A percentile compares a stretch with the other conserved stretches of the same genome.
Conservation (phyloP, 1,139 yeast genomes). For the Taphrina populina region DNA sequence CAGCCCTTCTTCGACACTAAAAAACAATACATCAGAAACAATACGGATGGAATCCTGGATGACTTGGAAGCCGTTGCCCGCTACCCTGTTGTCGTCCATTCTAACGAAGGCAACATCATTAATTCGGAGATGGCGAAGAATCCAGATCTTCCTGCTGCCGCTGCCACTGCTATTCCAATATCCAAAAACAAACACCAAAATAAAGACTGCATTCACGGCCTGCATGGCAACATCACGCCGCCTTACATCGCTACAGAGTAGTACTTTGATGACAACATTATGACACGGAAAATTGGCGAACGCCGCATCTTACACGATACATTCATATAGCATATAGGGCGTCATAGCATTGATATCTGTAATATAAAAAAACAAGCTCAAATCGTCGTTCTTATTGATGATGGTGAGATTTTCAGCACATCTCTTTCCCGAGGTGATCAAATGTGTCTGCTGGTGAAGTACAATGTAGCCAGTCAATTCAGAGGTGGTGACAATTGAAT, state of each 20-base stretch:
- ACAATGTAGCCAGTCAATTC: no score
- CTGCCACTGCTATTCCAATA: slow-evolving; percentile 18
- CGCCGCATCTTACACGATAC: no score
- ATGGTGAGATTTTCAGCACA: no score
- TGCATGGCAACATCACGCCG: slow-evolving; percentile 53
- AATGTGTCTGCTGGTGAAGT: no score
- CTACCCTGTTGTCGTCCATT: slow-evolving; percentile 14
- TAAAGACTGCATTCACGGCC: slow-evolving; percentile 32
- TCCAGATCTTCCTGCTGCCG: slow-evolving; percentile 15
- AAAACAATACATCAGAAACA: slow-evolving; percentile 24
- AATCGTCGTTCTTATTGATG: no score
- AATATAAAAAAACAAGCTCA: no score
- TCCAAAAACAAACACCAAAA: slow-evolving; percentile 3
- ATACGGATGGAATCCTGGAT: slow-evolving; percentile 27
- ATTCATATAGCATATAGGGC: no score
- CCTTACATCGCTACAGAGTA: slow-evolving; percentile 45
- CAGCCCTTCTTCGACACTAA: slow-evolving; percentile 29
- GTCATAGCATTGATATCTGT: no score
- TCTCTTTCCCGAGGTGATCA: no score
- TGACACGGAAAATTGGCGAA: no score
- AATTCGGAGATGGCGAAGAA: slow-evolving; percentile 5
- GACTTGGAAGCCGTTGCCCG: slow-evolving; percentile 29
- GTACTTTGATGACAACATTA: no score
- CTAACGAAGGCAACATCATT: slow-evolving; percentile 19
- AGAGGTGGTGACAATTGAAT: no score